A percentile compares a stretch with the other conserved stretches of the same genome.
Conservation (phyloP, 2,329 filamentous ascomycete species). For the Colletotrichum sp. region DNA sequence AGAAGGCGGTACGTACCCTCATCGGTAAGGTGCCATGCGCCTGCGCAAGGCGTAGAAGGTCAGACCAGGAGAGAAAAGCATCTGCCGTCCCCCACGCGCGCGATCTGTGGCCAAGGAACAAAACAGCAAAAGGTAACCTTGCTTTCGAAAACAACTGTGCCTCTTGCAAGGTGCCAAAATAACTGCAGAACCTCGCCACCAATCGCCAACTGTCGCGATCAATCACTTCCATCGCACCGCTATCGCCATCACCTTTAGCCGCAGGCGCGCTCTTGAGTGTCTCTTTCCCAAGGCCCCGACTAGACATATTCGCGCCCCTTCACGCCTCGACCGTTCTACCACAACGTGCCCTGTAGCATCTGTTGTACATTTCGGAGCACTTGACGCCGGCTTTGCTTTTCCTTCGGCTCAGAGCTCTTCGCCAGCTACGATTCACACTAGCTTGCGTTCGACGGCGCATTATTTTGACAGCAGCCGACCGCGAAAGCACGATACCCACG, state of each 20-base stretch:
- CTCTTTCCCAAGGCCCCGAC: not conserved
- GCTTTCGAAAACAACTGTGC: not conserved
- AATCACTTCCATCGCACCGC: not conserved
- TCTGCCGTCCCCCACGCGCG: not conserved
- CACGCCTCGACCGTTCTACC: not conserved
- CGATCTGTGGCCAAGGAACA: not conserved
- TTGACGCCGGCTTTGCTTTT: not conserved
- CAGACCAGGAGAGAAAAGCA: not conserved
- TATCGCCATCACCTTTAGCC: not conserved
- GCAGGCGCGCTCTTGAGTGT: not conserved
- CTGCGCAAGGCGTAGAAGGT: not conserved
- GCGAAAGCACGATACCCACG: not conserved
- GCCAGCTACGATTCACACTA: not conserved
- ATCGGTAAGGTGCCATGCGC: not conserved
- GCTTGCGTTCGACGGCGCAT: not conserved
- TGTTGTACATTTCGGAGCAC: not conserved
- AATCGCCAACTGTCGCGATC: not conserved
- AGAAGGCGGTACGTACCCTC: not conserved
- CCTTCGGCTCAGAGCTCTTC: not conserved
- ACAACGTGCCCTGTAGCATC: not conserved
- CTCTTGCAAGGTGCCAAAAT: not conserved
- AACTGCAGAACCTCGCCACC: not conserved
- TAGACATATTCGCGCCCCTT: not conserved
- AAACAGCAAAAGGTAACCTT: not conserved
- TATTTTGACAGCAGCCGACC: not conserved